Conservation (phyloP, 768 basidiomycete species). For the Lyophyllum shimeji region DNA sequence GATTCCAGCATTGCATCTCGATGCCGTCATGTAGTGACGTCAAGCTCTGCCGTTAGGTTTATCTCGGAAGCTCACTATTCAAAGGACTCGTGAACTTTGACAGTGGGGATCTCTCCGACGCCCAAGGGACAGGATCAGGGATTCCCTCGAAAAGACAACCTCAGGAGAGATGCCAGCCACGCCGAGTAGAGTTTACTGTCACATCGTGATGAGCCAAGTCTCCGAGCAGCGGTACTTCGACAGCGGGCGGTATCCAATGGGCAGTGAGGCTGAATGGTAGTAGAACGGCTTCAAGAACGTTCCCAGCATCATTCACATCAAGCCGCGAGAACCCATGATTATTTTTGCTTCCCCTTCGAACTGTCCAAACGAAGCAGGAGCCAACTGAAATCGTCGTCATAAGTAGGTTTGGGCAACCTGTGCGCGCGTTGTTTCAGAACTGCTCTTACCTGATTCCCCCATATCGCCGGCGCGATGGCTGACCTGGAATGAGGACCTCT, state of each 20-base stretch:
- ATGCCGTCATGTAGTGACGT: neutral
- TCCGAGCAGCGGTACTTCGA: neutral
- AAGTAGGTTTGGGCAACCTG: neutral
- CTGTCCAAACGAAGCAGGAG: neutral
- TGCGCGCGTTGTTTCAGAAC: neutral
- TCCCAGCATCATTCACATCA: conserved; percentile 13
- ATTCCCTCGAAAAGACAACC: neutral
- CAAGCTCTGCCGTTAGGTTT: no score
- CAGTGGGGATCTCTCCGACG: neutral
- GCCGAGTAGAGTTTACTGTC: conserved; percentile 1
- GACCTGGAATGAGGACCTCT: no score
- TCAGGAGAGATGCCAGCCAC: neutral
- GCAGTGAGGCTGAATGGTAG: neutral
- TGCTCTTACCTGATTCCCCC: neutral
- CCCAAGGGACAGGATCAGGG: conserved; percentile 12
- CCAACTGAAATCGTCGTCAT: neutral
- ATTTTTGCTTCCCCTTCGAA: neutral
- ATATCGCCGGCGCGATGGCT: conserved; percentile 6
- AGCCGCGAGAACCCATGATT: neutral
- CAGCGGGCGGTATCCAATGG: neutral
- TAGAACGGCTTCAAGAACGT: neutral
- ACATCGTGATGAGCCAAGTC: conserved; percentile 8
- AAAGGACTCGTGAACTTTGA: no score
- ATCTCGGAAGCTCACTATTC: no score
- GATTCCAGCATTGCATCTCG: neutral